phyloP scores from a whole-genome alignment of 2,329 filamentous ascomycete genomes.

The Onygenales sp. region DNA sequence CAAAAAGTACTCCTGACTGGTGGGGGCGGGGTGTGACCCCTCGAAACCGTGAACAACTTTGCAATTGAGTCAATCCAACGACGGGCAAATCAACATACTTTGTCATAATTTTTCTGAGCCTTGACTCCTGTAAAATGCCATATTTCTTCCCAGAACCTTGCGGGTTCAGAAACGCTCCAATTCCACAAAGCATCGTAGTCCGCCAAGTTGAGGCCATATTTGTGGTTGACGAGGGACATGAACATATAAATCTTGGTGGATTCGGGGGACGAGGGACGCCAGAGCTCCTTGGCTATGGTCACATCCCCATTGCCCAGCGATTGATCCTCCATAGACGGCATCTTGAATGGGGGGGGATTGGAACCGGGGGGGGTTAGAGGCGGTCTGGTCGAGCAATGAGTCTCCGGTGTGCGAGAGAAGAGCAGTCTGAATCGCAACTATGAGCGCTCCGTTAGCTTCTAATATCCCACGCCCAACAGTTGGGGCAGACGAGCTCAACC shows the following conservation, averaged over 20 bases:
- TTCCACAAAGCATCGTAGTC: constrained; percentile 67
- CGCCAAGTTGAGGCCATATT: constrained; percentile 52
- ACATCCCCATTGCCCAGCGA: constrained; percentile 5
- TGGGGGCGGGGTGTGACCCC: background rate
- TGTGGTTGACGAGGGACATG: constrained; percentile 57
- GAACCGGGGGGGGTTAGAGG: background rate
- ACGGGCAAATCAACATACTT: constrained; percentile 18
- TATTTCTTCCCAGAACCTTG: constrained; percentile 72
- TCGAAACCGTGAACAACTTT: background rate
- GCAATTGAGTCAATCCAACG: background rate
- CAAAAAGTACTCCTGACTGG: background rate
- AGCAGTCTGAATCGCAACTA: background rate
- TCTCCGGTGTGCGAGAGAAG: background rate
- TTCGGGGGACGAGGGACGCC: constrained; percentile 59
- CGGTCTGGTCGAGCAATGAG: background rate
- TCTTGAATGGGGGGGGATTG: background rate
- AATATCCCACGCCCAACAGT: background rate
- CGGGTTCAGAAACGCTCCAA: constrained; percentile 73
- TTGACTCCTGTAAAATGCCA: constrained; percentile 76
- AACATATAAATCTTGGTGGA: constrained; percentile 65
- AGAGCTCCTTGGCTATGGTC: constrained; percentile 44
- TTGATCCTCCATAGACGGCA: constrained; percentile 8
- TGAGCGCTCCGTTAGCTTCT: background rate
- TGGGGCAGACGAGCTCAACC: background rate
- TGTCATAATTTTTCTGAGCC: constrained; percentile 50